Conservation (phyloP, 495 filamentous ascomycete genomes). For the Penicillium bialowiezense region DNA sequence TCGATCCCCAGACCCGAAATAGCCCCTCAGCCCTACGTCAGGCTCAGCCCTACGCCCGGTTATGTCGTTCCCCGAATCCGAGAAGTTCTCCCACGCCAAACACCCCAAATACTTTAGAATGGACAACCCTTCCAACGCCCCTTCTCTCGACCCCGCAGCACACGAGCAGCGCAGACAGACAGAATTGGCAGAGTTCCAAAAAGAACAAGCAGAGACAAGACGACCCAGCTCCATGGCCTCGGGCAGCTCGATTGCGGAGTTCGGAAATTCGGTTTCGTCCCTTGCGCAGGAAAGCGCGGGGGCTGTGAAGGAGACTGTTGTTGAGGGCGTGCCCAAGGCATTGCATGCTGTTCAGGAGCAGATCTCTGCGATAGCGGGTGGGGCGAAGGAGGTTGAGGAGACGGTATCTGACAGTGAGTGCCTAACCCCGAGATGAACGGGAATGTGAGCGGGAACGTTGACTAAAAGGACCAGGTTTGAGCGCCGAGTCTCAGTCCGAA, state of each 20-base stretch:
- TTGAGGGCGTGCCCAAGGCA: not conserved
- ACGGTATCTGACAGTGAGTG: not conserved
- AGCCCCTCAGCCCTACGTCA: conserved; percentile 3
- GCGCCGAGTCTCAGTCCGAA: not conserved
- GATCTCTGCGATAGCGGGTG: not conserved
- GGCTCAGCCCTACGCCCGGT: conserved; percentile 20
- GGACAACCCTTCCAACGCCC: not conserved
- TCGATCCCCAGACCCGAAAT: not conserved
- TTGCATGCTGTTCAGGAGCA: not conserved
- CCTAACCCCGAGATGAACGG: too few relatives aligned
- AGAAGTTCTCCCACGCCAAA: not conserved
- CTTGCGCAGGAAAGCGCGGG: not conserved
- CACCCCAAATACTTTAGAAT: not conserved
- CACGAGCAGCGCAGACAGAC: not conserved
- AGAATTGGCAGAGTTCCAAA: not conserved
- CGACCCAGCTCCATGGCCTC: too few relatives aligned
- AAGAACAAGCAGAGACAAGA: too few relatives aligned
- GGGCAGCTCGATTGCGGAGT: conserved; percentile 2
- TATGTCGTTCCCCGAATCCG: not conserved
- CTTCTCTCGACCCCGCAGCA: not conserved
- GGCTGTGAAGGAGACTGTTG: not conserved
- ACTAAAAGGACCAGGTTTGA: too few relatives aligned
- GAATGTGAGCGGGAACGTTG: too few relatives aligned
- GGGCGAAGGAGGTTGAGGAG: not conserved
- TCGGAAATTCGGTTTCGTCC: conserved; percentile 4